Evolutionary conservation across 306 rosid species (phyloP), one percentile per base, ranked within the genome.

Genomic region (Vigna mungo): DNA sequence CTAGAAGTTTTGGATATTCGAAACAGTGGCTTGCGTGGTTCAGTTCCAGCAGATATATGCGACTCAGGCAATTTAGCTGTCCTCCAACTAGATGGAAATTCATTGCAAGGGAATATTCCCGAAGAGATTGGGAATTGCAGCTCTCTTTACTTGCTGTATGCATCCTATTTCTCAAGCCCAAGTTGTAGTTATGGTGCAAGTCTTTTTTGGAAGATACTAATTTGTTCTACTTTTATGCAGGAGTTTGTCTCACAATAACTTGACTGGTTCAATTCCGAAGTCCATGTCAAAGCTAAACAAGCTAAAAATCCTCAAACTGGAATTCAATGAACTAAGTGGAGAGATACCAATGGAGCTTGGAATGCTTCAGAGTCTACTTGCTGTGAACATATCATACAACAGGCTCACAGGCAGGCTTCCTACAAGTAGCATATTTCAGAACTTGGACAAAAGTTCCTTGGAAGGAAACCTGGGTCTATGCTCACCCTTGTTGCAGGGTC

Each of bases 301-400:
- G 76, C 93, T 95, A 43, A 85, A 89, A 88, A 90, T 95, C 74
- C 84, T 95, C 17, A 87, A 85, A 55, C 64, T 95, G 69, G 98
- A 95, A 81, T 80, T 85, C 84, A 95, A 95, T 88, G 81, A 89
- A 44, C 82, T 95, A 15, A 86, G 87, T 47, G 98, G 98, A 82
- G 97, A 95, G 85, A 86, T 95, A 82, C 98, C 98, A 64, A 85
- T 82, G 86, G 97, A 92, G 71, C 91, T 95, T 62, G 97, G 93
- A 74, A 86, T 76, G 81, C 85, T 95, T 39, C 89, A 85, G 62
- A 89, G 86, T 78, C 97, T 92, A 65, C 97, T 95, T 30, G 90
- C 92, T 49, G 96, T 90, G 39, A 95, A 95, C 54, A 84, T 92
- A 70, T 95, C 98, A 20, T 85, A 89, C 49, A 95, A 95, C 88